Evolutionary conservation across 139 green algal species (phyloP).

Genomic region (Penium margaritaceum): DNA sequence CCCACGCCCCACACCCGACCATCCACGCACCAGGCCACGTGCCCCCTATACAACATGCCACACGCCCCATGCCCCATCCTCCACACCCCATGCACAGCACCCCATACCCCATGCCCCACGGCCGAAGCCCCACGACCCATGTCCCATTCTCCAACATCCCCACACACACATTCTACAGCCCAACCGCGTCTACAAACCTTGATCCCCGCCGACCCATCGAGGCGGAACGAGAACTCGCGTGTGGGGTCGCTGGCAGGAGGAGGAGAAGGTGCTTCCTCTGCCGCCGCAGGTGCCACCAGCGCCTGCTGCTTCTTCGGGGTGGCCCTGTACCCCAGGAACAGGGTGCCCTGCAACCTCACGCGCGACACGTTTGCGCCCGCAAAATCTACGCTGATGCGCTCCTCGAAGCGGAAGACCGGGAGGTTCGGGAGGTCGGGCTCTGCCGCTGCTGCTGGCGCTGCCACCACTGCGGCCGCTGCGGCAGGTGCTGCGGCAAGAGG

Average conservation of each 20-base stretch:
- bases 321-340: constrained; percentile 10
- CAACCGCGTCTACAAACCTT: constrained; percentile 25
- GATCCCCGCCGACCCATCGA: constrained; percentile 31
- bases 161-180: neutral
- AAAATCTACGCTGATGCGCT: constrained; percentile 36
- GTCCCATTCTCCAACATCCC: neutral
- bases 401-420: neutral
- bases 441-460: neutral
- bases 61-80: no score
- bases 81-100: no score
- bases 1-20: no score
- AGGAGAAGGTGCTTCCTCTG: no score
- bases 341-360: constrained; percentile 22
- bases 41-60: no score
- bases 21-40: no score
- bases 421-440: neutral
- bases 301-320: neutral
- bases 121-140: no score
- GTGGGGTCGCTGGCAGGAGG: no score
- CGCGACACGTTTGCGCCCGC: neutral
- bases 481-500: neutral
- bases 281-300: neutral
- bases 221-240: constrained; percentile 37
- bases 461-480: neutral
- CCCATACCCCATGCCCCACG: no score